phyloP scores from a whole-genome alignment of 768 basidiomycete genomes.

The Lactarius indigo region DNA sequence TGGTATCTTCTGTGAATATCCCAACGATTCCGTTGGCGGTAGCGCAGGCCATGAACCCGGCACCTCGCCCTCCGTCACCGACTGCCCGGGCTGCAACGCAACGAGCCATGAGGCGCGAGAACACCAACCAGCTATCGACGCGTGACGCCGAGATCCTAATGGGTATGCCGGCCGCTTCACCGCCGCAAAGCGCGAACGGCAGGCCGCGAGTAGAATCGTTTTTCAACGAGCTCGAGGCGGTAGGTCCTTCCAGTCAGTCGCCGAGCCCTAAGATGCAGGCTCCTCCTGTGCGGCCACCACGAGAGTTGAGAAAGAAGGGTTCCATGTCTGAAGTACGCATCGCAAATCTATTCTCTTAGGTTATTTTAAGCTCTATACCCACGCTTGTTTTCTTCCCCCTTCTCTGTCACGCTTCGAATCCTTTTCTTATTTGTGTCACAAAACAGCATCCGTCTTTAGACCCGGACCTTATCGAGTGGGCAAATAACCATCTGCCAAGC shows the following conservation, averaged over 20 bases:
- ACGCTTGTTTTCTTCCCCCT: constrained; percentile 6
- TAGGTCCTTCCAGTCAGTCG: constrained; percentile 8
- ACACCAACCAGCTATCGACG: constrained; percentile 75
- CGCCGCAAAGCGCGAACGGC: constrained; percentile 32
- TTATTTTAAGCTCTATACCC: constrained; percentile 5
- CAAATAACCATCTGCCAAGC: constrained; percentile 76
- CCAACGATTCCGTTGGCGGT: constrained; percentile 93
- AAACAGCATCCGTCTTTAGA: constrained; percentile 37
- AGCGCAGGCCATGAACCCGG: constrained; percentile 95
- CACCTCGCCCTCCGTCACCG: constrained; percentile 92
- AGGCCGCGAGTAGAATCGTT: constrained; percentile 48
- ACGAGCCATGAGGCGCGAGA: constrained; percentile 78
- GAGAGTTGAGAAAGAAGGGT: constrained; percentile 53
- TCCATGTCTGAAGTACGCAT: constrained; percentile 29
- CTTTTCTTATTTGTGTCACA: constrained; percentile 13
- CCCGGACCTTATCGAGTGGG: constrained; percentile 74
- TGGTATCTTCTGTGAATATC: constrained; percentile 94
- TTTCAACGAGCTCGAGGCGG: constrained; percentile 36
- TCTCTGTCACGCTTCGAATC: background rate
- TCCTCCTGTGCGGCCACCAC: constrained; percentile 63
- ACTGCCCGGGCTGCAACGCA: constrained; percentile 84
- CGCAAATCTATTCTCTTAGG: background rate
- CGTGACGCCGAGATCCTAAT: constrained; percentile 71
- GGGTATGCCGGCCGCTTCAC: constrained; percentile 51
- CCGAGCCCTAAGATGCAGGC: constrained; percentile 27